phyloP scores from a whole-genome alignment of 2,329 filamentous ascomycete species.

The Aaosphaeria pasadenensis region DNA sequence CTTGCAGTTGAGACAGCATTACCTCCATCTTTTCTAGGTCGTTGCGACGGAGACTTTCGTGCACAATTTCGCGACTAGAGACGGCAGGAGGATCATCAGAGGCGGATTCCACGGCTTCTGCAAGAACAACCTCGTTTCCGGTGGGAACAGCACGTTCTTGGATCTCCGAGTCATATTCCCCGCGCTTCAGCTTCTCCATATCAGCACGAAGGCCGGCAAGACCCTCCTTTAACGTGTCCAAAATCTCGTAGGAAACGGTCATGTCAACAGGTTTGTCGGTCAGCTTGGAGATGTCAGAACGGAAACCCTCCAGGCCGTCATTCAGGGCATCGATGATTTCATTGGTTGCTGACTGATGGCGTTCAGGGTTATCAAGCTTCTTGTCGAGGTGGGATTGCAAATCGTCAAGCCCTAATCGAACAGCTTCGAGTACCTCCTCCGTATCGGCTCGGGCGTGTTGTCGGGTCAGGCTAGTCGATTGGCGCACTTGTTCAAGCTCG shows the following conservation, averaged over 20 bases:
- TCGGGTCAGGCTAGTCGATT: constrained; percentile 39
- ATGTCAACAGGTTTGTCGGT: constrained; percentile 77
- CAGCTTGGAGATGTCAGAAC: constrained; percentile 71
- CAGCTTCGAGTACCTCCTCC: constrained; percentile 48
- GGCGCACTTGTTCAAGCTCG: constrained; percentile 49
- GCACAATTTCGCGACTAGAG: constrained; percentile 36
- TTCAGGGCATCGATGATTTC: constrained; percentile 62
- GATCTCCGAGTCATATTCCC: constrained; percentile 37
- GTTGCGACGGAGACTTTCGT: constrained; percentile 59
- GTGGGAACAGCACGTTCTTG: constrained; percentile 51
- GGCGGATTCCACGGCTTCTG: constrained; percentile 39
- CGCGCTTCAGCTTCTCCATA: constrained; percentile 72
- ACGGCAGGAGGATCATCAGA: constrained; percentile 33
- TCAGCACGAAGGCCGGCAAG: constrained; percentile 73
- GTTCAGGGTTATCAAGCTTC: constrained; percentile 54
- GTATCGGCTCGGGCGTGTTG: constrained; percentile 42
- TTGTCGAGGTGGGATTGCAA: constrained; percentile 49
- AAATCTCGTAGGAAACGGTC: constrained; percentile 82
- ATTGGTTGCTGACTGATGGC: constrained; percentile 51
- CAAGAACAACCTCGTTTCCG: constrained; percentile 57
- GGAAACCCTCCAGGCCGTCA: constrained; percentile 71
- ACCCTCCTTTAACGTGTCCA: constrained; percentile 82
- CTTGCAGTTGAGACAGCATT: constrained; percentile 75
- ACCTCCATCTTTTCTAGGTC: constrained; percentile 85
- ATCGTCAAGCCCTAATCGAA: constrained; percentile 50